Percentiles rank a stretch among this genome's conserved stretches.
phyloP scores from a whole-genome alignment of 768 basidiomycete species.

The Leccinum arenicola region DNA sequence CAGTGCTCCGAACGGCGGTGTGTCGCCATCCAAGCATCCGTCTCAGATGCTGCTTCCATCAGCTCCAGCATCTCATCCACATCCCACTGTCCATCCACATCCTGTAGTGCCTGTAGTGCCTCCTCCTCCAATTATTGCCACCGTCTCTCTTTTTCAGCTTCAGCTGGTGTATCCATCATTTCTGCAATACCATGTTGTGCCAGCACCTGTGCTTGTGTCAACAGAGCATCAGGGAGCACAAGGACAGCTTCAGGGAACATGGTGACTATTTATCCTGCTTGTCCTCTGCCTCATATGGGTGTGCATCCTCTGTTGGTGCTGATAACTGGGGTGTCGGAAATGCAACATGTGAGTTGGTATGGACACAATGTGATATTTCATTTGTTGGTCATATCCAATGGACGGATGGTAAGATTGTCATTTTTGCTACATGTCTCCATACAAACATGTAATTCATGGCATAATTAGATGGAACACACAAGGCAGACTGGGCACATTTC shows the following conservation, averaged over 20 bases:
- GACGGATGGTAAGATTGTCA: rapidly evolving
- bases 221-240: neutral
- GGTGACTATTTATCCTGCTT: neutral
- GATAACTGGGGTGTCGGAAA: no score
- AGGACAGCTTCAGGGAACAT: neutral
- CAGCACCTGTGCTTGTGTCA: neutral
- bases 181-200: slow-evolving; percentile 15
- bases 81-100: slow-evolving; percentile 4
- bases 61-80: neutral
- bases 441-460: no score
- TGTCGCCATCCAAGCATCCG: neutral
- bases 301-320: neutral
- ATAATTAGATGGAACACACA: no score
- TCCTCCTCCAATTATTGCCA: slow-evolving; percentile 14
- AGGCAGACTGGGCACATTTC: no score
- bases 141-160: slow-evolving; percentile 14
- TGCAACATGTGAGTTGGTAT: no score
- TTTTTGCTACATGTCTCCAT: no score
- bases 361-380: no score
- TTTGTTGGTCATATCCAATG: rapidly evolving
- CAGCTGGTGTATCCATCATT: slow-evolving; percentile 20
- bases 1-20: neutral
- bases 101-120: neutral
- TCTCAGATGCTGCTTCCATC: no score
- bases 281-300: neutral